Base-by-base conservation (phyloP, 495 filamentous ascomycete species). In the Aspergillus saccharolyticus region DNA sequence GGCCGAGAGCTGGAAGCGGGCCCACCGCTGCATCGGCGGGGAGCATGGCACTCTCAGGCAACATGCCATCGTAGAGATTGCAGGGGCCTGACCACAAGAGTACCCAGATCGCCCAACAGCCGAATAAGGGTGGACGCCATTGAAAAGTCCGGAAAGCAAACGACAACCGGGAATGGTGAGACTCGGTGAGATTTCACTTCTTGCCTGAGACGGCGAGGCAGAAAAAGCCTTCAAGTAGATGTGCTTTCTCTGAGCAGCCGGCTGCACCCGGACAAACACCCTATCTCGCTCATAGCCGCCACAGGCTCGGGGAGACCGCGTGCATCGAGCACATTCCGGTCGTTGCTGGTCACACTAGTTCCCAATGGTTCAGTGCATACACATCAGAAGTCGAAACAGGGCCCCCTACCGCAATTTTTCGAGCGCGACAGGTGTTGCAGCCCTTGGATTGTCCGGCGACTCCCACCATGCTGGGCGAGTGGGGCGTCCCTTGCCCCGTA, bases 381-480 rank as follows among this genome's bases (percentile, higher is more conserved):
- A 33, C 10, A 21, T 22, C n/a, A 0, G 28, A 39, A 3, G 44
- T 2, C 18, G 33, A n/a, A 7, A 44, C 9, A 21, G 18, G 17
- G 33, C 4, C 12, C 63, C 68, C 21, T 58, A 77, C 75, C 17
- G 66, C 68, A 20, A 76, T 70, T 59, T 77, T 76, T 24, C 71
- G 65, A 42, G 67, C 61, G 28, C 71, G 70, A 63, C 75, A 78
- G 18, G 75, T 77, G 30, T 73, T 72, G 59, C 77, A 79, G 12
- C 70, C 75, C 61, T 74, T 75, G 7, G 77, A 79, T 46, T 72
- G 70, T 18, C 77, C 77, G 20, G 75, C 57, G 42, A 77, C 71
- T 22, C 77, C 77, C 4, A 78, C 77, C 77, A 79, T 79, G 42
- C 30, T 17, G 4, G 4, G 24, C 15, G 22, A 15, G 22, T 50